Evolutionary conservation across 2,329 filamentous ascomycete species (phyloP).

Genomic region (Trichoderma sp.): DNA sequence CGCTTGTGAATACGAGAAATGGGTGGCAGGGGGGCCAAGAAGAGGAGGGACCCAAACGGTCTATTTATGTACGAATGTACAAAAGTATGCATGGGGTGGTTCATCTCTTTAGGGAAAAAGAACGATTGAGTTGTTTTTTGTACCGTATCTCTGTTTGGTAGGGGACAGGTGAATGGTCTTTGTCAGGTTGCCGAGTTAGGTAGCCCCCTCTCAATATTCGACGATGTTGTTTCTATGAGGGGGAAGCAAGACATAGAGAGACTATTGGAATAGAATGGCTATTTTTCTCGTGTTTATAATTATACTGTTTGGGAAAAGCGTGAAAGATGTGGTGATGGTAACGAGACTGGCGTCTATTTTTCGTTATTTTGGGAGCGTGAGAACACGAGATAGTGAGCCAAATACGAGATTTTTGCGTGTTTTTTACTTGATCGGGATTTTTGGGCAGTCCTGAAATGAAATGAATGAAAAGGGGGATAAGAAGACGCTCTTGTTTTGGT

Average conservation of each 20-base stretch:
- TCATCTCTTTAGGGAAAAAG: background rate
- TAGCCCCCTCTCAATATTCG: background rate
- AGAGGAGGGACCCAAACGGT: background rate
- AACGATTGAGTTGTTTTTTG: background rate
- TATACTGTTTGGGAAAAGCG: background rate
- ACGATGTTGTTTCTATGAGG: background rate
- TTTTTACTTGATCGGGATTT: background rate
- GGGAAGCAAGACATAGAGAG: background rate
- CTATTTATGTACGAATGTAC: slow-evolving; percentile 9
- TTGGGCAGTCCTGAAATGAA: background rate
- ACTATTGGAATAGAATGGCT: background rate
- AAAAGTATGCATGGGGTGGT: background rate
- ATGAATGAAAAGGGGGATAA: background rate
- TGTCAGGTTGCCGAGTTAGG: background rate
- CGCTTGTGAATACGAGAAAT: slow-evolving; percentile 18
- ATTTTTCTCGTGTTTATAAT: background rate
- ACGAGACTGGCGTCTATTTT: background rate
- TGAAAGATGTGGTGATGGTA: background rate
- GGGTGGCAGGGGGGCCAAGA: background rate
- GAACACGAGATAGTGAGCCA: background rate
- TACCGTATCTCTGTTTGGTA: background rate
- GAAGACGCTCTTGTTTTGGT: background rate
- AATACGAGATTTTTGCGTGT: background rate
- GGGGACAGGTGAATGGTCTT: background rate
- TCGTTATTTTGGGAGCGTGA: background rate